Evolutionary conservation across 208 protist species (phyloP).

Genomic region (Leishmania tarentolae): DNA sequence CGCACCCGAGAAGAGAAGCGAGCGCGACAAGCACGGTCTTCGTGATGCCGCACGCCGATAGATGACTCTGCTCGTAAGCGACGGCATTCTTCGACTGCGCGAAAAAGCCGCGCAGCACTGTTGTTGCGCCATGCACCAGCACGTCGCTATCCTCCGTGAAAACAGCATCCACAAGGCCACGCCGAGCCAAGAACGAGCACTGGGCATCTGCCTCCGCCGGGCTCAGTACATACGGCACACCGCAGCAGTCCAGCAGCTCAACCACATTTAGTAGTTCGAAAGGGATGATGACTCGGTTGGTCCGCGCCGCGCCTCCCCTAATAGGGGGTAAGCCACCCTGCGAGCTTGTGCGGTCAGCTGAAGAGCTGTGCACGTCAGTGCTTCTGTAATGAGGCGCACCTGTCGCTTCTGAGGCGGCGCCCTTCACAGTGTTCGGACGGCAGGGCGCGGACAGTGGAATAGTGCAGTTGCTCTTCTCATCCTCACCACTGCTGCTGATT

Average conservation of each 20-base stretch:
- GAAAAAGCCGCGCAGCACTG: constrained; percentile 95
- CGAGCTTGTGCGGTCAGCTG: neutral
- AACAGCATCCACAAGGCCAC: constrained; percentile 91
- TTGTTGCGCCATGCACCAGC: constrained; percentile 93
- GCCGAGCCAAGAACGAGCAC: constrained; percentile 85
- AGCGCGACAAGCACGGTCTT: constrained; percentile 88
- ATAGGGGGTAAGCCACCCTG: neutral
- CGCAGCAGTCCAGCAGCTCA: constrained; percentile 84
- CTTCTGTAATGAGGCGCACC: neutral
- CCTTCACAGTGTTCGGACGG: neutral
- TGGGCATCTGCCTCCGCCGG: constrained; percentile 95
- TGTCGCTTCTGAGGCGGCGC: neutral
- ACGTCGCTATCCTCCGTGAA: constrained; percentile 97
- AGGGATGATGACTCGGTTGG: constrained; percentile 31
- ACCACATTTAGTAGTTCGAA: constrained; percentile 77
- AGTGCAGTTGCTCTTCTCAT: constrained; percentile 9
- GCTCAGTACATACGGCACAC: constrained; percentile 86
- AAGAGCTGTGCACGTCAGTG: neutral
- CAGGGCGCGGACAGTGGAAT: neutral
- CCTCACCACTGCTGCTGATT: constrained; percentile 12
- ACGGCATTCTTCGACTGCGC: constrained; percentile 63
- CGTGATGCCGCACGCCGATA: constrained; percentile 73
- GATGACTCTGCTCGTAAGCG: constrained; percentile 58
- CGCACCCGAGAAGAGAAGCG: constrained; percentile 94
- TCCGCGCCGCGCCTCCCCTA: constrained; percentile 1